These are phyloP conservation scores for Carallia pectinifolia DNA, from an alignment of 345 rosid species.

Conservation along the genomic window DNA sequence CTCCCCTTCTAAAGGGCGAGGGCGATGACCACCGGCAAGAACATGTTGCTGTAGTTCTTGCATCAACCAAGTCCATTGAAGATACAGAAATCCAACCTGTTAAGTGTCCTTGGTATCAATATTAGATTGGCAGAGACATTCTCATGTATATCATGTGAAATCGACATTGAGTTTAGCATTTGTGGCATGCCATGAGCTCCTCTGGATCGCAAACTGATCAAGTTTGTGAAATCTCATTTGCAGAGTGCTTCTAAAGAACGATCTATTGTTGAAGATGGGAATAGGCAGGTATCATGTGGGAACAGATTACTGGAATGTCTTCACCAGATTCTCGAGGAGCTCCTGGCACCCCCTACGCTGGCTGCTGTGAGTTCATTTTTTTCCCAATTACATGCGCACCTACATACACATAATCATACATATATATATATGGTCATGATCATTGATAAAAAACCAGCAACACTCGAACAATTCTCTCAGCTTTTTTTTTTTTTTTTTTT, in stretches of 20 bases:
- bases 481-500: not conserved
- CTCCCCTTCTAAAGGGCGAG: slow-evolving; percentile 51
- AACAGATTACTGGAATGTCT: slow-evolving; percentile 36
- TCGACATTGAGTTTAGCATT: not conserved
- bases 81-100: slow-evolving; percentile 41
- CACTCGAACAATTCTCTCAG: too few relatives aligned
- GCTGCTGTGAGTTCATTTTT: slow-evolving; percentile 62
- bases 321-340: slow-evolving; percentile 64
- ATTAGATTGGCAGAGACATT: not conserved
- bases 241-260: slow-evolving; percentile 34
- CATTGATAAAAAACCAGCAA: too few relatives aligned
- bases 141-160: not conserved
- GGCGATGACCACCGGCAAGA: slow-evolving; percentile 8
- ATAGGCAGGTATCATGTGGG: slow-evolving; percentile 38
- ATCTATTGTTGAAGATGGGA: slow-evolving; percentile 16
- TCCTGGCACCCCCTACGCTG: slow-evolving; percentile 78
- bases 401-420: too few relatives aligned
- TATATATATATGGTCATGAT: too few relatives aligned
- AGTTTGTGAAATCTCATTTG: not conserved
- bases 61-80: slow-evolving; percentile 26
- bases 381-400: not conserved
- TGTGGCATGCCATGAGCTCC: not conserved
- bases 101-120: slow-evolving; percentile 14
- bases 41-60: slow-evolving; percentile 16
- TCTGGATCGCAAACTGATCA: not conserved